phyloP scores from a whole-genome alignment of 2,329 filamentous ascomycete species.

The Claviceps fusiformis region DNA sequence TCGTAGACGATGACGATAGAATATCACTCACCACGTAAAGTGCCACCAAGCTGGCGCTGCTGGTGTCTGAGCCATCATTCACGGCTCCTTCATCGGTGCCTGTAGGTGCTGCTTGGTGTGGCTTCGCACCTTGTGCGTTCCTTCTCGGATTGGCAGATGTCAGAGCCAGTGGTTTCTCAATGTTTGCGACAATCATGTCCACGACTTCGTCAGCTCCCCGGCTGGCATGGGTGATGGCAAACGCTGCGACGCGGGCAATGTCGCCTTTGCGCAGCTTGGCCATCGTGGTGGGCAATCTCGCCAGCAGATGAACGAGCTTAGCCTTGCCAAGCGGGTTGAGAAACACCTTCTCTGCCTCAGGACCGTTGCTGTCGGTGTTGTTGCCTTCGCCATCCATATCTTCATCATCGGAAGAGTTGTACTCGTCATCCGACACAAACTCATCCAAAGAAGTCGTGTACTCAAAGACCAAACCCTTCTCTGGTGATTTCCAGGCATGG shows the following conservation, averaged over 20 bases:
- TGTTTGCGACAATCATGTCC: constrained; percentile 72
- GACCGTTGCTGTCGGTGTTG: constrained; percentile 30
- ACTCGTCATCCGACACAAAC: constrained; percentile 71
- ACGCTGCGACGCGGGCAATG: constrained; percentile 71
- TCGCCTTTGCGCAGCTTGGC: constrained; percentile 70
- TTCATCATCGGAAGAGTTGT: constrained; percentile 78
- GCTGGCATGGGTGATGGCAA: constrained; percentile 78
- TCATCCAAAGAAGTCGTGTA: constrained; percentile 65
- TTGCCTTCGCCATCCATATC: constrained; percentile 48
- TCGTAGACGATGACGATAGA: constrained; percentile 61
- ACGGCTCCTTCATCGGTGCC: constrained; percentile 23
- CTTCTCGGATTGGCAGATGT: constrained; percentile 55
- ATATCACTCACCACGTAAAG: constrained; percentile 71
- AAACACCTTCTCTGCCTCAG: constrained; percentile 44
- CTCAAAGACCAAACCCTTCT: constrained; percentile 61
- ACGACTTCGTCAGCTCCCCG: constrained; percentile 82
- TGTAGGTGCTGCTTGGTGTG: constrained; percentile 11
- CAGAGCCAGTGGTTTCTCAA: constrained; percentile 62
- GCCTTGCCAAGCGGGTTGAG: constrained; percentile 74
- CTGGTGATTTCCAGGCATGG: constrained; percentile 65
- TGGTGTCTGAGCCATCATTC: constrained; percentile 44
- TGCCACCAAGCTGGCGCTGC: constrained; percentile 61
- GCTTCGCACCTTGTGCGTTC: constrained; percentile 24
- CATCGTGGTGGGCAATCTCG: constrained; percentile 63
- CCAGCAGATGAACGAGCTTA: constrained; percentile 71